These are phyloP conservation scores for Millerozyma miso DNA, from an alignment of 805 yeast genomes.

Conservation along the genomic window DNA sequence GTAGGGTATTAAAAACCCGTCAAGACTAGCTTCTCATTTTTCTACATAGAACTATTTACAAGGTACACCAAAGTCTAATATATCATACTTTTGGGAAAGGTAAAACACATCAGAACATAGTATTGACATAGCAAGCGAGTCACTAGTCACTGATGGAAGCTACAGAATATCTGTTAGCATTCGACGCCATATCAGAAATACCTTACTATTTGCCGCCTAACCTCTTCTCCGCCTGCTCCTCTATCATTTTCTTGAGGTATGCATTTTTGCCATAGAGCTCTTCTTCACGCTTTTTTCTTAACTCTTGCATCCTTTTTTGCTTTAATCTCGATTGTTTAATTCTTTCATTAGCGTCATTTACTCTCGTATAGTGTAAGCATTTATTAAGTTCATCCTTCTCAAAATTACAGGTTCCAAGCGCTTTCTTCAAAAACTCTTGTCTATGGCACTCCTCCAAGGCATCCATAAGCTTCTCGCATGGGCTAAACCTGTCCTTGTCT, in stretches of 20 bases:
- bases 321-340: slow-evolving; percentile 52
- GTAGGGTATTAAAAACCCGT: slow-evolving; percentile 85
- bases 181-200: too few species aligned
- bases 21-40: slow-evolving; percentile 61
- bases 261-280: slow-evolving; percentile 77
- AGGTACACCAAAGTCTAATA: background rate
- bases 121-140: too few species aligned
- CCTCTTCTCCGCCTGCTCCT: slow-evolving; percentile 23
- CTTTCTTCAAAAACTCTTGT: slow-evolving; percentile 59
- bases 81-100: background rate
- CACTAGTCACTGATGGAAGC: too few species aligned
- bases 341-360: slow-evolving; percentile 55
- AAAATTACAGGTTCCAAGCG: slow-evolving; percentile 80
- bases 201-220: slow-evolving; percentile 3
- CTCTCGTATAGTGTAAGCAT: slow-evolving; percentile 78
- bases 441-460: slow-evolving; percentile 89
- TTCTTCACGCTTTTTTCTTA: slow-evolving; percentile 62
- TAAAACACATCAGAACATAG: too few species aligned
- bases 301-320: slow-evolving; percentile 49
- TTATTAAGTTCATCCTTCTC: slow-evolving; percentile 73
- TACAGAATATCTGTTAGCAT: too few species aligned
- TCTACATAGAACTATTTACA: slow-evolving; percentile 2
- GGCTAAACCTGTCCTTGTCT: slow-evolving; percentile 38
- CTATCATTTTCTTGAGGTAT: slow-evolving; percentile 61
- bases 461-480: slow-evolving; percentile 76